Evolutionary conservation across 768 basidiomycete species (phyloP), one percentile per base, ranked within the genome.

Genomic region (Gloeopeniophorella convolvens): DNA sequence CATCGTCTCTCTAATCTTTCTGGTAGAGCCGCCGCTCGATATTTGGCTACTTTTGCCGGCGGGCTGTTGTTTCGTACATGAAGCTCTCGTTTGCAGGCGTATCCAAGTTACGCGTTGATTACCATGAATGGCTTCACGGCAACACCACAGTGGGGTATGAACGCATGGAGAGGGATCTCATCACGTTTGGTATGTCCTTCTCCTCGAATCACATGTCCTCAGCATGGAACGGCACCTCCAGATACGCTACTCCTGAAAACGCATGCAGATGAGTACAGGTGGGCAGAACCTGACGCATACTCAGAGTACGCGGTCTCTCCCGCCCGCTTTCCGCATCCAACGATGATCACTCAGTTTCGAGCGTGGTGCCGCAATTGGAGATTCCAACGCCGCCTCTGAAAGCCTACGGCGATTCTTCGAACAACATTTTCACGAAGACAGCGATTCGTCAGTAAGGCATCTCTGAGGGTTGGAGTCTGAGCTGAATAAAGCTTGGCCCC

Each of bases 381-480:
- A 91, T 63, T 81, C 82, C 54, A 79, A 78, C 37, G 57, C 75
- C 8, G 87, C 86, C 0, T 72, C 77, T 2, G 87, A 89, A 56
- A 83, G 79, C 57, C 66, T 92, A 32, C 76, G 88, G 28, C 70
- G 78, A 45, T 92, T 86, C 63, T 92, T 91, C 57, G 89, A 91
- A 62, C 89, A 91, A 52, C 83, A 80, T 60, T 92, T 92, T 60
- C 83, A 89, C 55, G 80, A 85, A 48, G 75, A 72, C 28, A 82
- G 80, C 55, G 88, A 91, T 63, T 91, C 87, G 88, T 89, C 51
- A 59, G 87, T 72, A 7, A 24, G 21, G 40, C 33, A 12, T 2
- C 23, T 36, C 4, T 32, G 33, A 16, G n/a, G 6, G 18, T 27
- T 8, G 20, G 13, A 50, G 15, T 20, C 20, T 5, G 20, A 24